Conservation (phyloP, 768 basidiomycete genomes). For the Suillus subaureus region DNA sequence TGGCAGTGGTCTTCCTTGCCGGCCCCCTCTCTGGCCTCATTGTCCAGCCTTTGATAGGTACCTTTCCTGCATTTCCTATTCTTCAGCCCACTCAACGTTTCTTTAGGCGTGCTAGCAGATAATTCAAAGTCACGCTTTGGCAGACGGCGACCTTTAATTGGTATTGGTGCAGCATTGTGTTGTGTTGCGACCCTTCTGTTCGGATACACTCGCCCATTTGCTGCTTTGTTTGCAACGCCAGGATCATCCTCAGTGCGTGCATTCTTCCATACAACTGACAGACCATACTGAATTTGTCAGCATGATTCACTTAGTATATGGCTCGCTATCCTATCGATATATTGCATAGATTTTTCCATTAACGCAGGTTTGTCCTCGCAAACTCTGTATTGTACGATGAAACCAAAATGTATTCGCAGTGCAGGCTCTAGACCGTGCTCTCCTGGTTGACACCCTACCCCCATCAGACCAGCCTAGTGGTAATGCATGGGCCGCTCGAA, state of each 20-base stretch:
- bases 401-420: conserved; percentile 43
- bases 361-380: conserved; percentile 45
- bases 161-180: conserved; percentile 68
- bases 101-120: conserved; percentile 70
- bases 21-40: conserved; percentile 89
- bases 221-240: conserved; percentile 44
- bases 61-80: conserved; percentile 6
- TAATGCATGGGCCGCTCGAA: conserved; percentile 95
- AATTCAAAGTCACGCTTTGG: conserved; percentile 83
- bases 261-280: not conserved
- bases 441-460: conserved; percentile 85
- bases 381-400: not conserved
- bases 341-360: conserved; percentile 66
- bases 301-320: conserved; percentile 70
- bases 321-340: conserved; percentile 75
- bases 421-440: conserved; percentile 87
- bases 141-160: conserved; percentile 84
- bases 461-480: conserved; percentile 75
- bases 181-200: conserved; percentile 75
- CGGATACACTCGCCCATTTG: conserved; percentile 77
- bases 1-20: conserved; percentile 91
- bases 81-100: not conserved
- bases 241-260: conserved; percentile 37
- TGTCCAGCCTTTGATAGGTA: conserved; percentile 89
- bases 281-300: conserved; percentile 32